Conservation (phyloP, 169 alveolate genomes). For the Plasmodium gallinaceum region DNA sequence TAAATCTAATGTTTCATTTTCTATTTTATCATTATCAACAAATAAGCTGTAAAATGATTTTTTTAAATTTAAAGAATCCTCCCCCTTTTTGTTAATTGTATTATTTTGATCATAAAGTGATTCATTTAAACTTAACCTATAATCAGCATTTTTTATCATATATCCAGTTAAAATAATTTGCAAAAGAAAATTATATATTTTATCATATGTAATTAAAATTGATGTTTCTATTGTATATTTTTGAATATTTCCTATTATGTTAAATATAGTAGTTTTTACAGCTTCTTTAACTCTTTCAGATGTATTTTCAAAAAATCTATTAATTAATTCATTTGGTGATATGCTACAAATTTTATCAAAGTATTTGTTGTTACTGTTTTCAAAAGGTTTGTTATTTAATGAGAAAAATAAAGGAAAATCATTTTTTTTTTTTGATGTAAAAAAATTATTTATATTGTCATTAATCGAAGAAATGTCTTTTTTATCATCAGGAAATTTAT, state of each 20-base stretch:
- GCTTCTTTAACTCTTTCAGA: conserved; percentile 87
- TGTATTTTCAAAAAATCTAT: conserved; percentile 81
- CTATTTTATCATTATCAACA: conserved; percentile 11
- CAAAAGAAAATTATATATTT: conserved; percentile 80
- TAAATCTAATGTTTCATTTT: conserved; percentile 20
- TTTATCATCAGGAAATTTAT: conserved; percentile 7
- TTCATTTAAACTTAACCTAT: conserved; percentile 82
- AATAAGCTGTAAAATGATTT: conserved; percentile 54
- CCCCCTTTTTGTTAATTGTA: conserved; percentile 14
- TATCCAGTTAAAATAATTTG: conserved; percentile 88
- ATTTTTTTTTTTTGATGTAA: conserved; percentile 45
- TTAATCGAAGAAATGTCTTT: conserved; percentile 14
- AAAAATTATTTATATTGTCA: conserved; percentile 50
- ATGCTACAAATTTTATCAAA: conserved; percentile 74
- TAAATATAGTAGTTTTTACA: conserved; percentile 84
- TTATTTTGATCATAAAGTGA: conserved; percentile 72
- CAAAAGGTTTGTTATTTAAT: conserved; percentile 42
- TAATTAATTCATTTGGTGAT: conserved; percentile 83
- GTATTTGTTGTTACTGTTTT: conserved; percentile 75
- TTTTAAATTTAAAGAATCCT: conserved; percentile 34
- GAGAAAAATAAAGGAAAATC: conserved; percentile 69
- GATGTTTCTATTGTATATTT: conserved; percentile 87
- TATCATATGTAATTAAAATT: conserved; percentile 85
- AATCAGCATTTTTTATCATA: conserved; percentile 89
- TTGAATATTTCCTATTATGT: conserved; percentile 85